Base-by-base conservation (phyloP, 1,139 yeast species). In the Yamadazyma dushanensis region DNA sequence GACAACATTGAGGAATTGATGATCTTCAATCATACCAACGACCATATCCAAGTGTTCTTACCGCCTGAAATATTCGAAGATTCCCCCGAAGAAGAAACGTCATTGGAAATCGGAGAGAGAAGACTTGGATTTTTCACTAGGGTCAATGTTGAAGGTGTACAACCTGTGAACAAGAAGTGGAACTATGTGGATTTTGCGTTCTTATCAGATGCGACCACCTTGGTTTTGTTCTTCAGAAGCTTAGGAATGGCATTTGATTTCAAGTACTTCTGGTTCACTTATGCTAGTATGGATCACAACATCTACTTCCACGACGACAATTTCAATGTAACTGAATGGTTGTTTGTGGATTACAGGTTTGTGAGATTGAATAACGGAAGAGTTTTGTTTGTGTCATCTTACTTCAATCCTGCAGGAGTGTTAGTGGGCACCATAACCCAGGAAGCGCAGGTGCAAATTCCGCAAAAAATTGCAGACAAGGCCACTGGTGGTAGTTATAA, bases 231-330 rank as follows among this genome's bases (percentile, higher is more conserved):
- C 21, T 53, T 60, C 9, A 45, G 66, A 29, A 38, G 57, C 8
- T 50, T 62, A 27, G 72, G 72, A 3, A 39, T 57, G 16, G 54
- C 61, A 1, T 40, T 57, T 22, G 48, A 46, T 23, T 38, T 40
- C 30, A 47, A 49, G 26, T 44, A 46, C 22, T 46, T 35, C 36
- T 29, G 67, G 61, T 46, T 63, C 61, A 51, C 54, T 8, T 47
- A 71, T 34, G 74, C 70, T 2, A 62, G 69, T 35, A 57, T 70
- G 48, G 74, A 69, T 46, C 73, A 69, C 42, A 40, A 63, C n/a
- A 49, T 68, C 16, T 64, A 55, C 43, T 61, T 58, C 50, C 74
- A 69, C 31, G 51, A 47, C 34, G 39, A 41, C 16, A 48, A 47
- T 35, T 47, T 47, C 38, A 41, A 66, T 45, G 59, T 71, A 3